Evolutionary conservation across 2,329 filamentous ascomycete species (phyloP), one percentile per base, ranked within the genome.

Genomic region (Aureobasidium pullulans): DNA sequence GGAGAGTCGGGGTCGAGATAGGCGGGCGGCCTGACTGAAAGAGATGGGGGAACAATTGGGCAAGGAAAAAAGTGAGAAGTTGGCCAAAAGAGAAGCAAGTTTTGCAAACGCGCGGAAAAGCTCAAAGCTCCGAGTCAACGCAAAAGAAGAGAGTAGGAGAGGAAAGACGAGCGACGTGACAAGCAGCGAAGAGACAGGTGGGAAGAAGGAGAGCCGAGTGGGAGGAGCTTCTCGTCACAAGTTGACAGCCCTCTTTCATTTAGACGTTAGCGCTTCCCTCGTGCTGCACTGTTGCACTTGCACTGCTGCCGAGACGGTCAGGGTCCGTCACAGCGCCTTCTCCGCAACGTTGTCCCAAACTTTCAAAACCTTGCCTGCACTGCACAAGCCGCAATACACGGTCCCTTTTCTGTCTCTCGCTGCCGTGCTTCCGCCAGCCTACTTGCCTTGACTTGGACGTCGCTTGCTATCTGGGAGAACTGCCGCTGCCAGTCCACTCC

Each of bases 1-100:
- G 13, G 31, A 46, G 23, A 29, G 52, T 34, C 31, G 40, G 23
- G 36, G 52, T 44, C 52, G 28, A 23, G 42, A 37, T 32, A 32
- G 52, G 31, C 52, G 29, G 52, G 31, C 40, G 32, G 52, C 40
- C 52, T 57, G 40, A 70, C 70, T 65, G 69, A 67, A 68, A 66
- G 70, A 66, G 66, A 64, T 66, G 65, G 65, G 60, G 65, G 63
- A 70, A 65, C 65, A 65, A 65, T 19, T 65, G 66, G 65, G 67
- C 67, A 65, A 60, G 65, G 64, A 68, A 57, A 57, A 57, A 57
- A 57, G 42, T 48, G 40, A 37, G 52, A 46, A 57, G 16, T 37
- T 44, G 52, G 52, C 52, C 52, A 16, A 57, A 57, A 57, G 42
- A n/a, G 36, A 56, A 56, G 40, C 42, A 47, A 48, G 19, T 31